These are phyloP conservation scores for Lactarius evosmus DNA, from an alignment of 768 basidiomycete genomes.

Conservation along the genomic window DNA sequence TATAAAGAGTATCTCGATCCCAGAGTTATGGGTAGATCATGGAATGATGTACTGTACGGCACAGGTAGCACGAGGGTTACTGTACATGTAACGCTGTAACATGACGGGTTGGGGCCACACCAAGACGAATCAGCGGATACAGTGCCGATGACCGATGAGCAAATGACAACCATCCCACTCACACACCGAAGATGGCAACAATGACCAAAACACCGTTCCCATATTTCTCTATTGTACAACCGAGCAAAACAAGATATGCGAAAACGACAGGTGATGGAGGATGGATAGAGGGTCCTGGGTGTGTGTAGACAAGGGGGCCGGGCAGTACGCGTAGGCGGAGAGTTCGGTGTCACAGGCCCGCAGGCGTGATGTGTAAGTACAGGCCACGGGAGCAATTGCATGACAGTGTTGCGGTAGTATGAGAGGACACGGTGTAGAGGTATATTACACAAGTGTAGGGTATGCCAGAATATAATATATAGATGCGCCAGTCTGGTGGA, in stretches of 20 bases:
- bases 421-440: constrained; percentile 13
- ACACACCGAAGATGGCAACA: background rate
- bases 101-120: too few relatives aligned
- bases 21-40: background rate
- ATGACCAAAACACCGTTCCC: constrained; percentile 10
- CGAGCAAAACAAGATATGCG: constrained; percentile 13
- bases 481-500: constrained; percentile 2
- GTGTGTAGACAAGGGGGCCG: background rate
- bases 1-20: background rate
- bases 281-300: background rate
- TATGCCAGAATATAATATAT: constrained; percentile 25
- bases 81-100: too few relatives aligned
- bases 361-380: background rate
- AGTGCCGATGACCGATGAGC: background rate
- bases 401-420: background rate
- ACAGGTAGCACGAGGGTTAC: too few relatives aligned
- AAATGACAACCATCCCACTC: background rate
- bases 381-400: constrained; percentile 2
- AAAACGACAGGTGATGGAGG: constrained; percentile 1
- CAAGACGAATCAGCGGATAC: background rate
- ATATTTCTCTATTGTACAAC: constrained; percentile 22
- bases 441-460: constrained; percentile 28
- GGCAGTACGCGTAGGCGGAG: background rate
- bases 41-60: background rate
- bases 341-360: background rate